Evolutionary conservation across 208 protist species (phyloP).

Genomic region (Wallacemonas sp.): DNA sequence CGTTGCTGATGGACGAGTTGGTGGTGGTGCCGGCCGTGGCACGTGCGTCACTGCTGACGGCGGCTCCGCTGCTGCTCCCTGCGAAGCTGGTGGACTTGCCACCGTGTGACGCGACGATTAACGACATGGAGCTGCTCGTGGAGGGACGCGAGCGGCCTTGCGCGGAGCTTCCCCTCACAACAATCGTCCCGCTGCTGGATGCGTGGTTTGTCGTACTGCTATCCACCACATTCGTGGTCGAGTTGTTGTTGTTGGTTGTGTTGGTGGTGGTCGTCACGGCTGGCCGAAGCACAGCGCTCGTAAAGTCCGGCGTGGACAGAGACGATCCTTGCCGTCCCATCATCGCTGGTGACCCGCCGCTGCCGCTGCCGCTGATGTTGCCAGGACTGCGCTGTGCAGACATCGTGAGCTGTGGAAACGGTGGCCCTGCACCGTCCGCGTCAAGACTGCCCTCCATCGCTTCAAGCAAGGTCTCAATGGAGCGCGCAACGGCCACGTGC

Average conservation of each 20-base stretch:
- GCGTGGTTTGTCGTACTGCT: neutral
- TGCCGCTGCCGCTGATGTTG: neutral
- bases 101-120: neutral
- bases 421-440: no score
- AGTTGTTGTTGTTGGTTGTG: neutral
- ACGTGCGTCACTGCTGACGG: neutral
- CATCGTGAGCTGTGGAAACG: no score
- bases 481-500: no score
- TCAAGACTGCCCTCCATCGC: neutral
- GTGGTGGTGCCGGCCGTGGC: slow-evolving; percentile 5
- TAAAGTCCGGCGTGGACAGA: no score
- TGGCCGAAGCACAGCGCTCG: neutral
- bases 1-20: neutral
- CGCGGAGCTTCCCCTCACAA: neutral
- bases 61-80: neutral
- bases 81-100: neutral
- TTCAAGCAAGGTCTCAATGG: no score
- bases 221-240: neutral
- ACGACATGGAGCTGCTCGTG: slow-evolving; percentile 4
- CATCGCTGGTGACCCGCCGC: no score
- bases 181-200: neutral
- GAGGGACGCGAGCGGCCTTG: slow-evolving; percentile 7
- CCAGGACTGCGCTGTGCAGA: neutral
- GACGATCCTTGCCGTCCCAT: no score
- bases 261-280: neutral